Base-by-base conservation (phyloP, 129 eudicot genomes). In the Apium graveolens region DNA sequence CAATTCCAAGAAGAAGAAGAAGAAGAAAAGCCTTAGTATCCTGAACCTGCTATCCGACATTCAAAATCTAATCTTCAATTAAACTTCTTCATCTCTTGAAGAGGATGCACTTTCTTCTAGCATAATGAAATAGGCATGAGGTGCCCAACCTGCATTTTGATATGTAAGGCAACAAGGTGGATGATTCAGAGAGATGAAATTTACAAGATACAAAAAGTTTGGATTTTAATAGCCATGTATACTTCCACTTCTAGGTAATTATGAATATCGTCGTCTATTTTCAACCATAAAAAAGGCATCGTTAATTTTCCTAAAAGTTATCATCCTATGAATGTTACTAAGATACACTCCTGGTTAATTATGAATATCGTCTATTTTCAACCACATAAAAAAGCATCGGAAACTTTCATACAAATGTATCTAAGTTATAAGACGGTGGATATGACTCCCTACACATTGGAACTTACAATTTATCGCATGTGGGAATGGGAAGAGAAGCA, bases 71-170 rank as follows among this genome's bases (percentile, higher is more conserved):
- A 17, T 18, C 14, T 66, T n/a, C 68, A n/a, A 14, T 70, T 70
- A 70, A 3, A 70, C 74, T 18, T 70, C 44, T 70, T 34, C 44
- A 21, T 21, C 24, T 70, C 44, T 34, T 70, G 26, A 3, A 34
- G 44, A 35, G n/a, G 74, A 18, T 37, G 39, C 45, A 34, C 43
- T 70, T 70, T 70, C 74, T 70, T 70, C 74, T 26, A 34, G 74
- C 74, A 70, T 70, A 70, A 70, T 34, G 45, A 70, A 70, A 70
- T 70, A 70, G 12, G 74, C 74, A 70, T 37, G 74, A 37, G 74
- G 74, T 7, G 74, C 74, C 74, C 74, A 70, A 9, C 74, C 74
- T 70, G 45, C 74, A 70, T 37, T 35, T 70, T 70, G 26, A 37
- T 11, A 70, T 34, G 16, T 16, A 3, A 69, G n/a, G 38, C 18